phyloP scores from a whole-genome alignment of 768 basidiomycete genomes.

The Rhizopogon salebrosus region DNA sequence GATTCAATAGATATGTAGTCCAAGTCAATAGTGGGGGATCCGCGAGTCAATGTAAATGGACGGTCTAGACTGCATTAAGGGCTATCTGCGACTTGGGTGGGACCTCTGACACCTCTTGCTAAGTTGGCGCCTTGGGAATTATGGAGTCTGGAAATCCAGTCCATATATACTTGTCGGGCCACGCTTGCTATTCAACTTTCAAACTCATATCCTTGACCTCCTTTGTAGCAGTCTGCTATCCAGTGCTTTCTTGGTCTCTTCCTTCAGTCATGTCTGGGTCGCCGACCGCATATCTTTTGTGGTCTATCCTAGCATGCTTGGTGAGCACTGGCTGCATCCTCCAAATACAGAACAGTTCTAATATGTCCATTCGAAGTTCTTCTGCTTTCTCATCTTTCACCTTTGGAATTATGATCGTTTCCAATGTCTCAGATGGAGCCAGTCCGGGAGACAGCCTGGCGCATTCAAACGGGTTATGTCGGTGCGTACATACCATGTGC shows the following conservation, averaged over 20 bases:
- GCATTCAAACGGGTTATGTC: constrained; percentile 89
- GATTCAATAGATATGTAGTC: constrained; percentile 16
- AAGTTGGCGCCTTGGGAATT: too few species aligned
- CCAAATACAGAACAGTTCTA: background rate
- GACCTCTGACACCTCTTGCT: too few species aligned
- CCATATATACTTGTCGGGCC: constrained; percentile 2
- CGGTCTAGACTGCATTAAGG: too few species aligned
- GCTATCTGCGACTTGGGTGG: too few species aligned
- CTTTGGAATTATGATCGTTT: constrained; percentile 80
- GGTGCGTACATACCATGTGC: constrained; percentile 36
- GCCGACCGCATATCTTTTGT: constrained; percentile 68
- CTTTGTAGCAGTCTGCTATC: background rate
- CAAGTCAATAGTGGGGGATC: background rate
- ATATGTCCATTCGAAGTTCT: constrained; percentile 43
- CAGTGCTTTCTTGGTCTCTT: background rate
- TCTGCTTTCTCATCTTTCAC: constrained; percentile 61
- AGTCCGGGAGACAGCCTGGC: constrained; percentile 71
- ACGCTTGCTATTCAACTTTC: background rate
- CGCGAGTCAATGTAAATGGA: too few species aligned
- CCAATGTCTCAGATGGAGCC: constrained; percentile 64
- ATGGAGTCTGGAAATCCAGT: constrained; percentile 12
- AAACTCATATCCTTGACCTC: background rate
- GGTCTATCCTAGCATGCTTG: constrained; percentile 64
- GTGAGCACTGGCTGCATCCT: constrained; percentile 35
- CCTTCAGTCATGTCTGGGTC: constrained; percentile 61